Base-by-base conservation (phyloP, 768 basidiomycete genomes). In the Leucocoprinus birnbaumii region DNA sequence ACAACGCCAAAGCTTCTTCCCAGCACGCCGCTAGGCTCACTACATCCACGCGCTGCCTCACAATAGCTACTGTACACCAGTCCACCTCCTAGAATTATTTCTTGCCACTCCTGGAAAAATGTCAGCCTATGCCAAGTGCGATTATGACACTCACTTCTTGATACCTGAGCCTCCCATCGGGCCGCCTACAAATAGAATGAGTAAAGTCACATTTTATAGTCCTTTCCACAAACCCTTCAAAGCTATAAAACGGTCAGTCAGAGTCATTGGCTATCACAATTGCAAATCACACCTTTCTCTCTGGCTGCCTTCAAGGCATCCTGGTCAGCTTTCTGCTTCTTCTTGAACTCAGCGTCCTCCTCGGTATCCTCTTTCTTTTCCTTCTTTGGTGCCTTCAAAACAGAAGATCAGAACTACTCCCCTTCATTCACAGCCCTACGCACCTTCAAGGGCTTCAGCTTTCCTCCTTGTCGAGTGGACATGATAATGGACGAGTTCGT, bases 391-490 rank as follows among this genome's bases (percentile, higher is more conserved):
- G 89, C 85, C 91, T 94, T 59, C 13, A 21, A n/a, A 25, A 50
- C 38, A 48, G 47, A 21, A 50, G 37, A 51, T 57, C 40, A 56
- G 42, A 34, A 44, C 31, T 56, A 41, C 25, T 14, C 34, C 50
- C 51, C 44, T 24, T 18, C 35, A 26, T 8, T 40, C 24, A 3
- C 59, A 21, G 43, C 43, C 37, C 48, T 26, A 54, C 49, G 58
- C 40, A 85, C 91, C 89, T 93, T 93, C 61, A 93, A 72, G 51
- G 91, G 91, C 80, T 94, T 94, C 51, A 86, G 65, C 73, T 94
- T 93, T 66, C 91, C 91, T 58, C 87, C 89, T 76, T 89, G 86
- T 73, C 89, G 80, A 66, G 78, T 71, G 26, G 83, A 72, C 85
- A 86, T 86, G 65, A 58, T 40, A 55, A 38, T 47, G 46, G 57